Percentiles rank a stretch among this genome's conserved stretches.
Conservation (phyloP, 2,329 filamentous ascomycete species). For the Samsoniella hepiali region DNA sequence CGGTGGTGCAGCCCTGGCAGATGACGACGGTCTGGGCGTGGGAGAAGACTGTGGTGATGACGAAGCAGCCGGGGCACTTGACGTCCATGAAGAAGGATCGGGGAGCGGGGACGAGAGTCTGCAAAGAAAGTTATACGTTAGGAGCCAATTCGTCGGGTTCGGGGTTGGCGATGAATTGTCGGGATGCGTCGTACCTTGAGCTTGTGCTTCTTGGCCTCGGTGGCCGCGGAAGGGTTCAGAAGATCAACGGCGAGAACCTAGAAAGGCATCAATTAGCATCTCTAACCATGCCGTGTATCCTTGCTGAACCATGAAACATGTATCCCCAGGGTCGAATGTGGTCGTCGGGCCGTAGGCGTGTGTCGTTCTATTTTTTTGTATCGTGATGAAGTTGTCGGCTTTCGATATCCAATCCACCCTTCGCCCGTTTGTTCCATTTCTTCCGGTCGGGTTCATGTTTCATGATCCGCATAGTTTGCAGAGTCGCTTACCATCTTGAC, state of each 20-base stretch:
- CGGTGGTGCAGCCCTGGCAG: constrained; percentile 99
- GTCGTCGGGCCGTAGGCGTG: constrained; percentile 11
- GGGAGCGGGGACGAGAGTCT: constrained; percentile 92
- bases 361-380: not conserved
- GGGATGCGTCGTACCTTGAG: constrained; percentile 73
- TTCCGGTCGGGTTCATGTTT: constrained; percentile 6
- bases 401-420: constrained; percentile 4
- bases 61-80: constrained; percentile 99
- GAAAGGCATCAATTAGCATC: constrained; percentile 46
- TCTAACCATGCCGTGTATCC: constrained; percentile 17
- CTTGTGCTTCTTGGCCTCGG: constrained; percentile 99
- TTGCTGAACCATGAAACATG: constrained; percentile 18
- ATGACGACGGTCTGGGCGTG: constrained; percentile 99
- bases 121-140: constrained; percentile 19
- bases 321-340: not conserved
- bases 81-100: constrained; percentile 99
- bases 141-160: constrained; percentile 22
- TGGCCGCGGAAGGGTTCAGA: constrained; percentile 95
- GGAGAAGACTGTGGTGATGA: constrained; percentile 99
- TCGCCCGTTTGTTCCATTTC: not conserved
- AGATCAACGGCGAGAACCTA: constrained; percentile 99
- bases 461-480: constrained; percentile 21
- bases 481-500: constrained; percentile 66
- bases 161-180: constrained; percentile 11
- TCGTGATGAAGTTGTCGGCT: not conserved